Conservation (phyloP, 768 basidiomycete species). For the Psilocybe tampanensis region DNA sequence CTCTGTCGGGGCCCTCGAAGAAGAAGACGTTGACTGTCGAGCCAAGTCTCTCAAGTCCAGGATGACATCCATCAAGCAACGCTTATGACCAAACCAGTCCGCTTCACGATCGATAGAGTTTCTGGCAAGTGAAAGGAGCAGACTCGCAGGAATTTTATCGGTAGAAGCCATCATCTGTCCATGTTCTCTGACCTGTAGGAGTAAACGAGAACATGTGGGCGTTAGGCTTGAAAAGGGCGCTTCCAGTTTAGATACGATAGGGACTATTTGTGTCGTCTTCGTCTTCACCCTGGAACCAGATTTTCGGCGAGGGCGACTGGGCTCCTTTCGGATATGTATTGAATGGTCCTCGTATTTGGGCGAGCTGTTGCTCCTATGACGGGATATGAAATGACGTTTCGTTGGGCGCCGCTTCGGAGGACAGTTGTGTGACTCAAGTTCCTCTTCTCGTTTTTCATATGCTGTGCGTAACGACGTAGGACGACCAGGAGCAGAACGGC, state of each 20-base stretch:
- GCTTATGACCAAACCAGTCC: slow-evolving; percentile 30
- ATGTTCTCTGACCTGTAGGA: slow-evolving; percentile 1
- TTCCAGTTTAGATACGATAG: neutral
- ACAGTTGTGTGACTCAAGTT: slow-evolving; percentile 5
- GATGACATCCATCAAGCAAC: slow-evolving; percentile 50
- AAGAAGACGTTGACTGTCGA: slow-evolving; percentile 25
- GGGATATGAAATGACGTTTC: slow-evolving; percentile 6
- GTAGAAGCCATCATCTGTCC: slow-evolving; percentile 7
- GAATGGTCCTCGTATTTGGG: slow-evolving; percentile 11
- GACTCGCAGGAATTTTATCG: slow-evolving; percentile 10
- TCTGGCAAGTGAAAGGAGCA: slow-evolving; percentile 5
- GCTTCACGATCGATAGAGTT: slow-evolving; percentile 22
- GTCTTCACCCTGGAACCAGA: neutral
- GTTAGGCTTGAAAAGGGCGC: slow-evolving; percentile 5
- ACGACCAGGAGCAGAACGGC: slow-evolving; percentile 7
- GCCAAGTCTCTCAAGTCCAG: slow-evolving; percentile 40
- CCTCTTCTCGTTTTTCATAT: slow-evolving; percentile 9
- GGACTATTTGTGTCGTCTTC: slow-evolving; percentile 7
- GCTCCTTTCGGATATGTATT: slow-evolving; percentile 5
- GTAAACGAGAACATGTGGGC: slow-evolving; percentile 11
- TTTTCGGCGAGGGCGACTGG: slow-evolving; percentile 5
- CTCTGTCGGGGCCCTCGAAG: no score
- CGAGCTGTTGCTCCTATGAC: slow-evolving; percentile 4
- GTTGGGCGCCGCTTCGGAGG: slow-evolving; percentile 14
- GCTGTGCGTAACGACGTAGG: slow-evolving; percentile 12